These are phyloP conservation scores for Tulasnella sp. DNA, from an alignment of 768 basidiomycete species.

Conservation along the genomic window DNA sequence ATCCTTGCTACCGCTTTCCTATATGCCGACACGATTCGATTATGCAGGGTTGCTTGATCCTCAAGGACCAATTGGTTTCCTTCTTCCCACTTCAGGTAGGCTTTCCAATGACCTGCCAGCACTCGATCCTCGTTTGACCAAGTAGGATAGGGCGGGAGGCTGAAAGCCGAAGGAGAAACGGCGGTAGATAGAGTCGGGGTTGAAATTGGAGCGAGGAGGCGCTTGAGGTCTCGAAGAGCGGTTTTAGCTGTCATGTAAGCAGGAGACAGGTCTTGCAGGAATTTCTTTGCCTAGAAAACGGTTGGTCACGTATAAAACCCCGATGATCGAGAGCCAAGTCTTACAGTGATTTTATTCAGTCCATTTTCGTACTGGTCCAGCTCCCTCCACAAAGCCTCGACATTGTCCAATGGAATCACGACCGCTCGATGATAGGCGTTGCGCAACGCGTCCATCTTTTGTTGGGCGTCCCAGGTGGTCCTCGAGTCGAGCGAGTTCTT, in stretches of 20 bases:
- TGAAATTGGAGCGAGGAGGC: slow-evolving; percentile 39
- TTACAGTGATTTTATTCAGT: slow-evolving; percentile 74
- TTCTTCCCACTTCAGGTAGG: slow-evolving; percentile 92
- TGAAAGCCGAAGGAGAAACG: slow-evolving; percentile 7
- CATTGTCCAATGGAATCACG: slow-evolving; percentile 86
- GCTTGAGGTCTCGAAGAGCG: slow-evolving; percentile 65
- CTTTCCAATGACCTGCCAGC: slow-evolving; percentile 78
- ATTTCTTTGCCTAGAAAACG: slow-evolving; percentile 73
- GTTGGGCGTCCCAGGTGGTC: slow-evolving; percentile 90
- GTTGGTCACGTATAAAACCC: background rate
- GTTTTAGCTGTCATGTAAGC: slow-evolving; percentile 93
- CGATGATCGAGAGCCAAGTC: slow-evolving; percentile 16
- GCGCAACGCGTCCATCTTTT: slow-evolving; percentile 87
- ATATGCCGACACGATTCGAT: slow-evolving; percentile 70
- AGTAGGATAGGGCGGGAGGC: slow-evolving; percentile 12
- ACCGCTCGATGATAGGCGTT: slow-evolving; percentile 90
- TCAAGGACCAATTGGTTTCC: slow-evolving; percentile 88
- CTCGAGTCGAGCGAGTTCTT: slow-evolving; percentile 51
- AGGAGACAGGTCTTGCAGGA: slow-evolving; percentile 84
- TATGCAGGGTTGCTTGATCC: slow-evolving; percentile 53
- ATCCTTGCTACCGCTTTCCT: slow-evolving; percentile 82
- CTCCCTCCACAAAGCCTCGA: slow-evolving; percentile 88
- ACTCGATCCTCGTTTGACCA: slow-evolving; percentile 26
- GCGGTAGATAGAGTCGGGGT: slow-evolving; percentile 26
- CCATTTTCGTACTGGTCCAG: slow-evolving; percentile 84